Evolutionary conservation across 2,329 filamentous ascomycete species (phyloP), one percentile per base, ranked within the genome.

Genomic region (Xylaria polymorpha): DNA sequence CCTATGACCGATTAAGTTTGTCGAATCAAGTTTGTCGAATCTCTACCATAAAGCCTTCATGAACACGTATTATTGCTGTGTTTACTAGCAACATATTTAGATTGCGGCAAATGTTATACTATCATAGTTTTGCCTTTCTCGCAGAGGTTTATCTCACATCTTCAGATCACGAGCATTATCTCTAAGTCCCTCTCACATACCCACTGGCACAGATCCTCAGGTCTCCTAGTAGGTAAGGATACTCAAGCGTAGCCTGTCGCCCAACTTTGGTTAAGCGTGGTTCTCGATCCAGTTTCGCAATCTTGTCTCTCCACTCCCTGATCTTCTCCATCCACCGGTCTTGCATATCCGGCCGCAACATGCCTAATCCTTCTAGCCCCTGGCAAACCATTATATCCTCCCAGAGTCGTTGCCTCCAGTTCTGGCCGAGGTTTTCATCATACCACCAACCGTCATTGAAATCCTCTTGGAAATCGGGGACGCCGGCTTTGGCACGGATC

Each of bases 401-500:
- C 32, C 8, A 56, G n/a, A 56, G 10, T 15, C 51, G 29, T 39
- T 56, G 51, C 4, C 51, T 15, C 51, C 51, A 56, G 22, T 56
- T 32, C 8, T 22, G 32, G 12, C 22, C 51, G 51, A 20, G 32
- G n/a, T 18, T 3, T 12, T 56, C 32, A 15, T 22, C 32, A 39
- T 39, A 56, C 51, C 51, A 56, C 51, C 51, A 56, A 14, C 51
- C n/a, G 5, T 56, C 51, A 12, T 22, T 18, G 35, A 56, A 56
- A 22, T 56, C 32, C 10, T 15, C 9, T 15, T 56, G 32, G n/a
- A 56, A 56, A 8, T 56, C 51, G 2, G 32, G 1, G n/a, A 56
- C n/a, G 18, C 51, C 51, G n/a, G 51, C 32, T 39, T 39, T 56
- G n/a, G 51, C 51, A 22, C 51, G 32, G 10, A 56, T 1, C 32